A percentile compares a stretch with the other conserved stretches of the same genome.
These are phyloP conservation scores for Torulaspora microellipsoides DNA, from an alignment of 805 yeast genomes.

Conservation along the genomic window DNA sequence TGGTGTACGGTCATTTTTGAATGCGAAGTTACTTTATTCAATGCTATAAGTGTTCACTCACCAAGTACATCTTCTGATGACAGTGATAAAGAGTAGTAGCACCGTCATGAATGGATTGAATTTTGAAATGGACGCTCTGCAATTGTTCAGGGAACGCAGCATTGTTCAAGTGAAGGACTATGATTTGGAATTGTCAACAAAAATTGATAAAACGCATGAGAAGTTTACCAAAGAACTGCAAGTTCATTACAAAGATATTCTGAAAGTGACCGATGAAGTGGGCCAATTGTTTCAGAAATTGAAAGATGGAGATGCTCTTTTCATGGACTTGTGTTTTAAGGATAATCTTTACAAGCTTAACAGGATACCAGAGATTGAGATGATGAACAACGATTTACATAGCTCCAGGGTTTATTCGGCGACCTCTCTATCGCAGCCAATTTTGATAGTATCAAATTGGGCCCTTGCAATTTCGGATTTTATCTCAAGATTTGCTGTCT, in stretches of 20 bases:
- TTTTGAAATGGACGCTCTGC: conserved; percentile 8
- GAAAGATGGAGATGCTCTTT: conserved; percentile 19
- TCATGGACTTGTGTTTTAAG: conserved; percentile 31
- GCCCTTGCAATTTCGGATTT: conserved; percentile 22
- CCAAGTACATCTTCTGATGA: no score
- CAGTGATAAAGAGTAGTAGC: no score
- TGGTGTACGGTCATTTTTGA: no score
- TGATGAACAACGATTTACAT: neutral
- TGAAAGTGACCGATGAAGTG: conserved; percentile 26
- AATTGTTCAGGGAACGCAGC: conserved; percentile 13
- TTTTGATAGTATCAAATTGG: conserved; percentile 26
- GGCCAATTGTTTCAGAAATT: conserved; percentile 13
- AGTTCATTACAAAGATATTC: conserved; percentile 23
- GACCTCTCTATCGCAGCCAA: neutral
- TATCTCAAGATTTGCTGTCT: conserved; percentile 15
- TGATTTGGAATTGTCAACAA: conserved; percentile 16
- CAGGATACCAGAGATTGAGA: conserved; percentile 18
- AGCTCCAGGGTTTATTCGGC: neutral
- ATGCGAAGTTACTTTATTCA: no score
- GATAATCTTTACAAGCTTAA: conserved; percentile 24
- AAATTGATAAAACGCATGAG: conserved; percentile 14
- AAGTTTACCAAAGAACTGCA: conserved; percentile 21
- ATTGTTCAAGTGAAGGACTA: conserved; percentile 17
- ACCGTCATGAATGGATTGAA: neutral
- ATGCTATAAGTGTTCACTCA: no score